Evolutionary conservation across 139 green algal species (phyloP), one percentile per base, ranked within the genome.

Genomic region (Chlamydomonas schloesseri): DNA sequence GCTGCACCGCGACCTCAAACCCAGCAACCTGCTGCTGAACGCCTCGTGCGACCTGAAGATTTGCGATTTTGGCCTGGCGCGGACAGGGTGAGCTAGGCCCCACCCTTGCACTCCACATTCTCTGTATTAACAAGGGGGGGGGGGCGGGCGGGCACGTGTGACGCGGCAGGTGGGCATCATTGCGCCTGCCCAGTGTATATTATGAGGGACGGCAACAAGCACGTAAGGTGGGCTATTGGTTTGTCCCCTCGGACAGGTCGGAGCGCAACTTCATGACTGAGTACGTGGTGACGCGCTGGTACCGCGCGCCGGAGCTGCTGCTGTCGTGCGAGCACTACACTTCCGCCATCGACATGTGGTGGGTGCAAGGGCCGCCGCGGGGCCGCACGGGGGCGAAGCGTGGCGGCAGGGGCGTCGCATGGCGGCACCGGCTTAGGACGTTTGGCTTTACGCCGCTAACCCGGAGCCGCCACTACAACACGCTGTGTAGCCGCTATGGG

Each of bases 1-100:
- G 74, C 92, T 99, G 79, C 97, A 99, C 91, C 92, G 97, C 23
- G 97, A 99, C 90, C 86, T 99, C 57, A 99, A 99, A 92, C 97
- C 97, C 73, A 96, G 91, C 93, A 99, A 99, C 93, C 90, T 99
- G 86, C 92, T 99, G 42, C 91, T 99, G 57, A 99, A 99, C 88
- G 97, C 97, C 11, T 97, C 95, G 34, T 99, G 97, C 78, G 97
- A 99, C 89, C 94, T 99, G 14, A 99, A 99, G 82, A 99, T 99
- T 80, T 98, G 95, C 75, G 97, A 99, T 92, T 99, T 99, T 94
- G 97, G 97, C 11, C 89, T 99, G 50, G 97, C 97, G 0, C 89
- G 97, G n/a, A 98, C 96, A 17, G 92, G 92, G 92, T 95, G 50
- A 26, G 67, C 34, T 58, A 15, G 13, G 53, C 13, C 53, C 53